Base-by-base conservation (phyloP, 164 flowering plant genomes). In the Magnolia sinica region DNA sequence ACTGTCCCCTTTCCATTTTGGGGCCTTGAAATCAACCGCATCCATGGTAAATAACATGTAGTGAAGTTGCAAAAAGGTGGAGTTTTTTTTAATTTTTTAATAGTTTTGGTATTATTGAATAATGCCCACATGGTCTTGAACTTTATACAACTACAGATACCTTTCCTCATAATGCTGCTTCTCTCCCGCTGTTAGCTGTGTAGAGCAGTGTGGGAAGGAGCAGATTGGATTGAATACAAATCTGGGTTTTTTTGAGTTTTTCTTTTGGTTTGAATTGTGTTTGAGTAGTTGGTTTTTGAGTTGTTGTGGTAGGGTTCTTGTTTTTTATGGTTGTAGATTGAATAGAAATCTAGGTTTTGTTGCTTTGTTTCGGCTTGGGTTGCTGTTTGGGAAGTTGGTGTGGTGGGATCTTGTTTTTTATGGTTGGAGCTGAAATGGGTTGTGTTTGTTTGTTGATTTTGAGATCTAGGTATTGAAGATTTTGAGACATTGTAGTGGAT, bases 121-220 rank as follows among this genome's bases (percentile, higher is more conserved):
- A 75, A 66, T 75, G 79, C 79, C 78, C n/a, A n/a, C n/a, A n/a
- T n/a, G n/a, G n/a, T n/a, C n/a, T n/a, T n/a, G n/a, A n/a, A 86
- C 78, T 83, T 83, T 83, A 23, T 23, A 82, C 88, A 86, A 87
- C 82, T 83, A 80, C 84, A n/a, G 86, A 89, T 87, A 83, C 91
- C 84, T 86, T 87, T 77, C 87, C 79, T 83, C 84, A 79, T 82
- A 72, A 83, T 83, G 85, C 85, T 75, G 83, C 74, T 82, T 82
- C 18, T 23, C 64, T 85, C 76, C 80, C 24, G 24, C 24, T 23
- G 1, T 23, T 23, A 23, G 24, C 24, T 23, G 0, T 23, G 24
- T 23, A 23, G 24, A 23, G 24, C 24, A 23, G 24, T 23, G 24
- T 23, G 24, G 24, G 24, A 23, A 23, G 24, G 1, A 64, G 11